These are phyloP conservation scores for Thelephora ganbajun DNA, from an alignment of 768 basidiomycete genomes.

Conservation along the genomic window DNA sequence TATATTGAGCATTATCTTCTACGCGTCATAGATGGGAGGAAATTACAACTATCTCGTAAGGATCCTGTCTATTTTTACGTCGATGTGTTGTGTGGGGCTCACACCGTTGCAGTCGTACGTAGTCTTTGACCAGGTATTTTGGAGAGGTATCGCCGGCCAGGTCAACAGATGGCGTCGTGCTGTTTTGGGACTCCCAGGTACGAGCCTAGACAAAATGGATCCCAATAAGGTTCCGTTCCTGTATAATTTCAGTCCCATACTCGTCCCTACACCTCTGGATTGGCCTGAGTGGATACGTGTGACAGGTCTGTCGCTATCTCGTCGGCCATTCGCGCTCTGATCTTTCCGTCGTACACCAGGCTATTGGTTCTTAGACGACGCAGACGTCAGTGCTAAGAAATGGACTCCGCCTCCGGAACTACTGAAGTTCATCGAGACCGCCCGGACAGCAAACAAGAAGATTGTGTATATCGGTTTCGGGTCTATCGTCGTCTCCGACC, in stretches of 20 bases:
- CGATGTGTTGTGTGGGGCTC: not conserved
- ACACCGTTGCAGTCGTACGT: conserved; percentile 57
- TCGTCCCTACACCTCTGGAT: conserved; percentile 88
- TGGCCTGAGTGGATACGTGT: conserved; percentile 99
- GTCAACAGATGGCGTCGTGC: conserved; percentile 90
- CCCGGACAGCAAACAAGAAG: conserved; percentile 66
- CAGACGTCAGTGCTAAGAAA: conserved; percentile 77
- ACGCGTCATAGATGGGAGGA: conserved; percentile 65
- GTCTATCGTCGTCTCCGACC: conserved; percentile 93
- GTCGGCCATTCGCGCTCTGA: not conserved
- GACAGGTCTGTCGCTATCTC: conserved; percentile 38
- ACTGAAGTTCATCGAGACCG: conserved; percentile 68
- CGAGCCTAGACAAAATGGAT: conserved; percentile 89
- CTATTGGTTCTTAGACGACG: conserved; percentile 94
- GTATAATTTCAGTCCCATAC: conserved; percentile 88
- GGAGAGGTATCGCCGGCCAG: conserved; percentile 87
- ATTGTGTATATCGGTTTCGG: conserved; percentile 97
- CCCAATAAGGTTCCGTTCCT: conserved; percentile 96
- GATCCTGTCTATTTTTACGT: not conserved
- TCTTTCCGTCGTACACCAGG: conserved; percentile 29
- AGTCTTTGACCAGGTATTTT: conserved; percentile 97
- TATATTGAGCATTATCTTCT: not conserved
- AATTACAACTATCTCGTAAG: conserved; percentile 95
- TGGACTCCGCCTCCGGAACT: conserved; percentile 81
- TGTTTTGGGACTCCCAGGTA: conserved; percentile 58